Percentiles rank a stretch among this genome's conserved stretches.
phyloP scores from a whole-genome alignment of 73 alveolate species.

The Paramecium sexaurelia region DNA sequence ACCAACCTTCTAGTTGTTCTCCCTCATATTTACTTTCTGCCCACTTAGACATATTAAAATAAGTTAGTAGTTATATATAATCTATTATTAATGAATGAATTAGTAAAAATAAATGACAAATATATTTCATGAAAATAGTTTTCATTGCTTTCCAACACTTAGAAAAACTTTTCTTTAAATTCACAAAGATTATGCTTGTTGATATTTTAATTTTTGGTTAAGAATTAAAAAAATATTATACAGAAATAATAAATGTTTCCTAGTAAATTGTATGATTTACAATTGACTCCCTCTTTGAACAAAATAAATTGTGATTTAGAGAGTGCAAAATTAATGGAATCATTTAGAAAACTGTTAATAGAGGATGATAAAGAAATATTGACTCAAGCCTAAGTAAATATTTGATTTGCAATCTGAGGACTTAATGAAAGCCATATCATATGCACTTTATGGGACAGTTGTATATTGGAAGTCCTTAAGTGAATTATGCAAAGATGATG shows the following conservation, averaged over 20 bases:
- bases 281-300: slow-evolving; percentile 33
- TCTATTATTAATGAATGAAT: no score
- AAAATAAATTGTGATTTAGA: slow-evolving; percentile 11
- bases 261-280: slow-evolving; percentile 36
- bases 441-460: not conserved
- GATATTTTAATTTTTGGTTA: not conserved
- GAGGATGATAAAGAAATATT: slow-evolving; percentile 24
- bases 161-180: no score
- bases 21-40: slow-evolving; percentile 69
- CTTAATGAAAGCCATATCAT: slow-evolving; percentile 42
- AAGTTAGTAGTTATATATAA: not conserved
- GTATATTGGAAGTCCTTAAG: not conserved
- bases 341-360: not conserved
- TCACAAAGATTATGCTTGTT: not conserved
- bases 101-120: no score
- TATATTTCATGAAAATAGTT: no score
- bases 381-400: not conserved
- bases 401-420: not conserved
- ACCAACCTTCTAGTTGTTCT: slow-evolving; percentile 74
- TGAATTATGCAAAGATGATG: not conserved
- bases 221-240: not conserved
- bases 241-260: not conserved
- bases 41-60: slow-evolving; percentile 54
- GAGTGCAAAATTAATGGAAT: slow-evolving; percentile 13
- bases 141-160: no score